Base-by-base conservation (phyloP, 2,329 filamentous ascomycete species). In the Tolypocladium amazonense region DNA sequence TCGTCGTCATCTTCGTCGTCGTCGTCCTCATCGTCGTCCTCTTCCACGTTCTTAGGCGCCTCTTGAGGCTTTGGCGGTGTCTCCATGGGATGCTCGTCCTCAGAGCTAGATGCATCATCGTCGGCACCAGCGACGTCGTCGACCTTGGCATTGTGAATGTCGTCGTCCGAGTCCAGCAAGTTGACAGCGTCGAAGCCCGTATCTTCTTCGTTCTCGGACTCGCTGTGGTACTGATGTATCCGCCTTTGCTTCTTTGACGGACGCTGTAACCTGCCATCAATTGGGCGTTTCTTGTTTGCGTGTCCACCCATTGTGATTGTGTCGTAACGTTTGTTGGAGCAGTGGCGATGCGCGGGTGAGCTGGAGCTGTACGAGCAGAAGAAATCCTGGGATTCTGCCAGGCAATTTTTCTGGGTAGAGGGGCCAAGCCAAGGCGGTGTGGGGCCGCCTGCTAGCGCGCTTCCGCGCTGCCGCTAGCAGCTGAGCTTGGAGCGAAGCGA, bases 81-180 rank as follows among this genome's bases (percentile, higher is more conserved):
- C 12, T 37, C 45, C n/a, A 37, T 25, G 67, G 61, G 0, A 62
- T 33, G 63, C 35, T 77, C 71, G 3, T 74, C 72, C 15, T 76
- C 75, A 7, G 71, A 73, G 62, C 71, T 74, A 8, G 71, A 72
- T 2, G 68, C 60, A n/a, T 61, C 72, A 3, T 73, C 71, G 15
- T 70, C 76, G 0, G 74, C 75, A 18, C 66, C 71, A 12, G 72
- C 75, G 50, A 77, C 74, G 50, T 83, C 80, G 61, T 85, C 81
- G 23, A 78, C 79, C 7, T 71, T 69, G 50, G 78, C 77, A 64
- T 83, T 79, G 65, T 82, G 77, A 58, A 84, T 76, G 58, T 83
- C 80, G 59, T 84, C 81, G 65, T 85, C 81, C 6, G 81, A 83
- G 67, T 83, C 81, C 56, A 83, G 74, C 20, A 84, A 73, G 64